Conservation (phyloP, 306 rosid species). For the Mucuna pruriens region DNA sequence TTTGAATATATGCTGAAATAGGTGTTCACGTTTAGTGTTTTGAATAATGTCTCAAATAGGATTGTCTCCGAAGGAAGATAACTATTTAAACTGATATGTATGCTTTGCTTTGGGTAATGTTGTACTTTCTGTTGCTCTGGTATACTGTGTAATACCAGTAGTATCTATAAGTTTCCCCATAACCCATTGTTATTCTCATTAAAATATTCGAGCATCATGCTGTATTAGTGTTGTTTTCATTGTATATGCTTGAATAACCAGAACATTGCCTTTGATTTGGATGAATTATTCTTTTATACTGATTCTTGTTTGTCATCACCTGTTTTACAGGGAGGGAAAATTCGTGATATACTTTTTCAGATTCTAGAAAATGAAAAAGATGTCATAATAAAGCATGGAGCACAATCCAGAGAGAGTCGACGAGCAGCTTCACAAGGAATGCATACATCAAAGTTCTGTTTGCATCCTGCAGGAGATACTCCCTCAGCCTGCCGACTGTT, state of each 20-base stretch:
- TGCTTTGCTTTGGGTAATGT: background rate
- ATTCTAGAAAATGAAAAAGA: conserved; percentile 75
- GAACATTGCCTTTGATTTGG: conserved; percentile 13
- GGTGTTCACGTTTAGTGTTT: background rate
- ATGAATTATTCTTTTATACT: conserved; percentile 10
- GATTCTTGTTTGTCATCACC: conserved; percentile 2
- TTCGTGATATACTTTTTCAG: conserved; percentile 81
- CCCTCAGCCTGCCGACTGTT: conserved; percentile 97
- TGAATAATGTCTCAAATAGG: background rate
- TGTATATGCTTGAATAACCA: conserved; percentile 3
- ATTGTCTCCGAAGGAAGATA: background rate
- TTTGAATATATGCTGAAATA: too few species aligned
- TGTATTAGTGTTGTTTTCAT: background rate
- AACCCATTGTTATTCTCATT: background rate
- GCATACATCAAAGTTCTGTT: conserved; percentile 92
- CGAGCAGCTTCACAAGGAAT: conserved; percentile 93
- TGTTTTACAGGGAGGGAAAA: conserved; percentile 81
- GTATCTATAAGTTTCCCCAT: background rate
- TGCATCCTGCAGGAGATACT: conserved; percentile 98
- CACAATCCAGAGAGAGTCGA: conserved; percentile 90
- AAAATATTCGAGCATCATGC: background rate
- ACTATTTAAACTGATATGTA: background rate
- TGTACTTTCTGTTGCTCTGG: background rate
- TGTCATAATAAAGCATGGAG: conserved; percentile 85
- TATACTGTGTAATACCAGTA: background rate